Evolutionary conservation across 2,329 filamentous ascomycete genomes (phyloP).

Genomic region (Beauveria australis): DNA sequence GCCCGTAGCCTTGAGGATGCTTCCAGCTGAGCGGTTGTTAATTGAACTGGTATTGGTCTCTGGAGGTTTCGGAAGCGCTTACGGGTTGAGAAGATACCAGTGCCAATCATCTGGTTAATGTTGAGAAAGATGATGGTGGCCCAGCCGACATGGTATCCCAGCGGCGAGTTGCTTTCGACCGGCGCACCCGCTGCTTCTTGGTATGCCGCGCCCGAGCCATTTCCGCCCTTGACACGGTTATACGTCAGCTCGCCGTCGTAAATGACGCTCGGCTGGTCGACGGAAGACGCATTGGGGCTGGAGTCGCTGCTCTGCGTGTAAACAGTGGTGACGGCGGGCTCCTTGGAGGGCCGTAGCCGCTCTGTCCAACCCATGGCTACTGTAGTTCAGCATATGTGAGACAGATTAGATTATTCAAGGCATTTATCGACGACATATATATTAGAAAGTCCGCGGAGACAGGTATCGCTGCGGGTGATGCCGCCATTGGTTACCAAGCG

Average conservation of each 20-base stretch:
- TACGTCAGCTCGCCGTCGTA: constrained; percentile 34
- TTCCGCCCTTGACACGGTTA: constrained; percentile 35
- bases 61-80: constrained; percentile 16
- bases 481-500: not conserved
- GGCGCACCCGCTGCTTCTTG: constrained; percentile 56
- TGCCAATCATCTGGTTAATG: constrained; percentile 55
- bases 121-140: constrained; percentile 53
- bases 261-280: constrained; percentile 15
- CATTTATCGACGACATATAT: not conserved
- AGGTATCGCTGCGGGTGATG: not conserved
- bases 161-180: constrained; percentile 48
- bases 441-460: not conserved
- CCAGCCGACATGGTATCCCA: constrained; percentile 51
- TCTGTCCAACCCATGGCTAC: not conserved
- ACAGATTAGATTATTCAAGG: not conserved
- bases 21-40: constrained; percentile 34
- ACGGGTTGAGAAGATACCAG: constrained; percentile 59
- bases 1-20: constrained; percentile 50
- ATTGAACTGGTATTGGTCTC: too few relatives aligned
- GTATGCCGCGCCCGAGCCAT: constrained; percentile 42
- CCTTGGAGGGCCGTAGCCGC: not conserved
- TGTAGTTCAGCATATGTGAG: not conserved
- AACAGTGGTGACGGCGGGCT: not conserved
- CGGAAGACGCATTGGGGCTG: not conserved
- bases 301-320: not conserved